Percentiles rank a stretch among this genome's conserved stretches.
These are phyloP conservation scores for Neoascochyta sp. DNA, from an alignment of 2,329 filamentous ascomycete species.

Conservation along the genomic window DNA sequence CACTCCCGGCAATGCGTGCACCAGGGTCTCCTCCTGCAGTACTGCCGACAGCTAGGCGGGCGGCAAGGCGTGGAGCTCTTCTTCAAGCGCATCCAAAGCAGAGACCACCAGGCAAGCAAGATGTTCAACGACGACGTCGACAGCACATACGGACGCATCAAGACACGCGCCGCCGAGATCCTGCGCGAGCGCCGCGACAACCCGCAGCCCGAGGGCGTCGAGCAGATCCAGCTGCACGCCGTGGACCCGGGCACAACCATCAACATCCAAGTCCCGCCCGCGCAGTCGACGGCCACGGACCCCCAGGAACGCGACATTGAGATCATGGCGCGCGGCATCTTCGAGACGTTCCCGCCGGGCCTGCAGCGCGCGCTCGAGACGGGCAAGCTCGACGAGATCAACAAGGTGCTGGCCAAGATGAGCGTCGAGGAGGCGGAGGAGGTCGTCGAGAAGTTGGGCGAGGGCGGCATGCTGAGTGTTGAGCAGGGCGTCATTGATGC, in stretches of 20 bases:
- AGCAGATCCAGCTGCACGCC: constrained; percentile 96
- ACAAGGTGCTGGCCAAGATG: constrained; percentile 84
- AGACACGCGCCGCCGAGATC: constrained; percentile 71
- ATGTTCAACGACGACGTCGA: constrained; percentile 92
- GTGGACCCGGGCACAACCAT: constrained; percentile 92
- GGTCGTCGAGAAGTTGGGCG: constrained; percentile 72
- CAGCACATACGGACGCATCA: constrained; percentile 79
- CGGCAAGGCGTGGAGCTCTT: constrained; percentile 85
- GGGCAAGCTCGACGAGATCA: constrained; percentile 85
- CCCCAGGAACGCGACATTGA: constrained; percentile 59
- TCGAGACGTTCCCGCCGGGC: constrained; percentile 76
- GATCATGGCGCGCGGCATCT: constrained; percentile 65
- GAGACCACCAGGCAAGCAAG: constrained; percentile 82
- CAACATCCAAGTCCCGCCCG: constrained; percentile 75
- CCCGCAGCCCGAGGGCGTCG: constrained; percentile 62
- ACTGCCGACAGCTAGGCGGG: constrained; percentile 86
- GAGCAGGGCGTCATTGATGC: constrained; percentile 94
- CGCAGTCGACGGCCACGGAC: constrained; percentile 39
- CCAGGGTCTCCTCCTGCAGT: constrained; percentile 87
- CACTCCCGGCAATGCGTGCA: constrained; percentile 84
- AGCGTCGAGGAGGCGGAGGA: constrained; percentile 83
- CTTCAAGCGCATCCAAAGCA: constrained; percentile 92
- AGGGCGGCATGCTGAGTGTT: constrained; percentile 84
- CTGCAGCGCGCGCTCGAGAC: constrained; percentile 78
- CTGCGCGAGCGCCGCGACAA: constrained; percentile 53